Evolutionary conservation across 108 stramenopile genomes (phyloP).

Genomic region (Discostella stelligeroides): DNA sequence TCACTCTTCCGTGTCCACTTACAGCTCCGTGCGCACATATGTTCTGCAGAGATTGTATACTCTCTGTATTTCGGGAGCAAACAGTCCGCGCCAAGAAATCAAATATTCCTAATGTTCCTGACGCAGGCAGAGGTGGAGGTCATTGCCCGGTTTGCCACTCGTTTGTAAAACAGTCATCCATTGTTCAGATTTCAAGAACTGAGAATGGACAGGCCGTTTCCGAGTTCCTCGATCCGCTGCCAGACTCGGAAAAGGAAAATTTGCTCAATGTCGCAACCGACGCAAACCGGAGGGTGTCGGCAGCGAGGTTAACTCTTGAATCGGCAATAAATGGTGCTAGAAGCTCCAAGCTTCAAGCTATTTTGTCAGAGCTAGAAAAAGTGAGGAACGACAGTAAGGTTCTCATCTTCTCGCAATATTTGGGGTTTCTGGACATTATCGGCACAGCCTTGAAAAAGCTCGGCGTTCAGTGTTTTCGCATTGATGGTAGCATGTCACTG

Average conservation of each 20-base stretch:
- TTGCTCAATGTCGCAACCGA: background rate
- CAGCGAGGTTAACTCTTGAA: slow-evolving; percentile 67
- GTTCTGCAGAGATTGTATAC: slow-evolving; percentile 72
- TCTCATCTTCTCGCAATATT: slow-evolving; percentile 81
- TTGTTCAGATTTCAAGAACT: slow-evolving; percentile 62
- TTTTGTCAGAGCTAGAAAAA: slow-evolving; percentile 67
- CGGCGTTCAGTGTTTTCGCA: slow-evolving; percentile 55
- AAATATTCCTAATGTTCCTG: background rate
- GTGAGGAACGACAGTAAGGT: slow-evolving; percentile 78
- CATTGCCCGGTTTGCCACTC: slow-evolving; percentile 72
- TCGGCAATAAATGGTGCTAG: slow-evolving; percentile 60
- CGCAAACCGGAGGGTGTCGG: slow-evolving; percentile 30
- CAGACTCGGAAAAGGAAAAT: slow-evolving; percentile 15
- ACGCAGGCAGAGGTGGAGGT: slow-evolving; percentile 39
- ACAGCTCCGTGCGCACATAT: slow-evolving; percentile 81
- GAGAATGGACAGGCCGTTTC: slow-evolving; percentile 51
- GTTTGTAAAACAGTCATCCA: slow-evolving; percentile 49
- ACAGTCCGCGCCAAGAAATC: slow-evolving; percentile 29
- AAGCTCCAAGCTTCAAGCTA: slow-evolving; percentile 76
- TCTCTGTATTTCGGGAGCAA: slow-evolving; percentile 43
- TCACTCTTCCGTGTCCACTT: background rate
- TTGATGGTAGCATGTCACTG: slow-evolving; percentile 78
- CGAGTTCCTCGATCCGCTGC: slow-evolving; percentile 30
- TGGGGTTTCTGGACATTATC: slow-evolving; percentile 81
- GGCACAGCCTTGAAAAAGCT: slow-evolving; percentile 40